phyloP scores from a whole-genome alignment of 768 basidiomycete species.

The Lactarius deliciosus region DNA sequence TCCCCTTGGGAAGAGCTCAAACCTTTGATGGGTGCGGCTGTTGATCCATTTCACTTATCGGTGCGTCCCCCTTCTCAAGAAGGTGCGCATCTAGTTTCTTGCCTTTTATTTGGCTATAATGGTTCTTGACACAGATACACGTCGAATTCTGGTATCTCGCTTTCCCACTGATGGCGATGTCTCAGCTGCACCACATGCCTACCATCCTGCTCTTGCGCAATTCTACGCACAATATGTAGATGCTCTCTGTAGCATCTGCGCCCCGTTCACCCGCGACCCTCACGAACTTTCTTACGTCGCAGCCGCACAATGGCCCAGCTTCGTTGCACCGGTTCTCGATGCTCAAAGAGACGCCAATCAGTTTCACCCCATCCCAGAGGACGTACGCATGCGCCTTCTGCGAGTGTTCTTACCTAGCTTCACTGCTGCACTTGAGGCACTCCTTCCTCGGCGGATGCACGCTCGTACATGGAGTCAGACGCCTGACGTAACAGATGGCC shows the following conservation, averaged over 20 bases:
- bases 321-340: constrained; percentile 65
- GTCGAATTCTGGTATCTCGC: constrained; percentile 42
- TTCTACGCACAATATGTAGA: constrained; percentile 66
- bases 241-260: constrained; percentile 59
- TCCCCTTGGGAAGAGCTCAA: constrained; percentile 70
- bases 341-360: constrained; percentile 34
- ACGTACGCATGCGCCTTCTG: constrained; percentile 64
- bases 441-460: constrained; percentile 67
- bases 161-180: constrained; percentile 35
- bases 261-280: constrained; percentile 63
- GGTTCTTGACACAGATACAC: constrained; percentile 33
- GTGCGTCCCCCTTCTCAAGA: constrained; percentile 54
- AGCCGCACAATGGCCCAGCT: constrained; percentile 79
- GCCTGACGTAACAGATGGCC: constrained; percentile 43
- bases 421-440: constrained; percentile 57
- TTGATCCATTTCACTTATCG: constrained; percentile 70
- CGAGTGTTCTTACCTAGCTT: constrained; percentile 64
- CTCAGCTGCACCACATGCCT: constrained; percentile 36
- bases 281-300: constrained; percentile 74
- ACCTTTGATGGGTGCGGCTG: constrained; percentile 66
- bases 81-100: constrained; percentile 41
- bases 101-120: not conserved
- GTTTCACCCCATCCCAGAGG: constrained; percentile 30
- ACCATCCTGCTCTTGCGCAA: constrained; percentile 54
- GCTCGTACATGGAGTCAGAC: constrained; percentile 59